Conservation (phyloP, 192 early-diverging fungal genomes). For the Backusella psychrophila region DNA sequence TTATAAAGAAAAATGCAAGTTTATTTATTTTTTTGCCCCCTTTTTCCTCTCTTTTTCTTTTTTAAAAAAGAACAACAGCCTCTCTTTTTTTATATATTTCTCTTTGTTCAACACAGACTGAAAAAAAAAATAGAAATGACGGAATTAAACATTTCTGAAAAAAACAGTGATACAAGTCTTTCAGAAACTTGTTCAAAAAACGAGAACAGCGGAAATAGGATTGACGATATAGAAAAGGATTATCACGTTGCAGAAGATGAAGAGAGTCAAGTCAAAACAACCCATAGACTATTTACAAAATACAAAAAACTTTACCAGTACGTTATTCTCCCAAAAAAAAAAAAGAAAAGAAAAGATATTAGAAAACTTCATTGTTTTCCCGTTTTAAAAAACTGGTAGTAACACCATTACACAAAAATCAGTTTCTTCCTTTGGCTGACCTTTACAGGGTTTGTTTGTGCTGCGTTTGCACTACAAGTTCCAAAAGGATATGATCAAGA, state of each 20-base stretch:
- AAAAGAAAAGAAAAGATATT: background rate
- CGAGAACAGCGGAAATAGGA: background rate
- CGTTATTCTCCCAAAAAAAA: background rate
- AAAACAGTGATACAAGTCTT: background rate
- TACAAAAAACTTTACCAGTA: background rate
- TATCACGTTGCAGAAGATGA: background rate
- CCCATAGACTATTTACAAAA: background rate
- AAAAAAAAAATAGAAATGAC: background rate
- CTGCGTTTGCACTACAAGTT: conserved; percentile 26
- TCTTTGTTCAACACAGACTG: background rate
- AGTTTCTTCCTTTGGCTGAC: conserved; percentile 25
- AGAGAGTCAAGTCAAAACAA: background rate
- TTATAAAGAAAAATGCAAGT: background rate
- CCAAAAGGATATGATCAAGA: conserved; percentile 34
- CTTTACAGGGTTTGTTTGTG: conserved; percentile 27
- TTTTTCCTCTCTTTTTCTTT: no score
- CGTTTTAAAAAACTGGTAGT: background rate
- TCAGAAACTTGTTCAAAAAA: background rate
- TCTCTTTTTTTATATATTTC: background rate
- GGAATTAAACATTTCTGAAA: background rate
- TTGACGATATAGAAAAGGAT: background rate
- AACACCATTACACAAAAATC: background rate
- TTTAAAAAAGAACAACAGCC: no score
- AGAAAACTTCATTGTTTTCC: background rate
- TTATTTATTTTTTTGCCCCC: background rate